Evolutionary conservation across 2,329 filamentous ascomycete species (phyloP), one percentile per base, ranked within the genome.

Genomic region (Sclerotinia trifoliorum): DNA sequence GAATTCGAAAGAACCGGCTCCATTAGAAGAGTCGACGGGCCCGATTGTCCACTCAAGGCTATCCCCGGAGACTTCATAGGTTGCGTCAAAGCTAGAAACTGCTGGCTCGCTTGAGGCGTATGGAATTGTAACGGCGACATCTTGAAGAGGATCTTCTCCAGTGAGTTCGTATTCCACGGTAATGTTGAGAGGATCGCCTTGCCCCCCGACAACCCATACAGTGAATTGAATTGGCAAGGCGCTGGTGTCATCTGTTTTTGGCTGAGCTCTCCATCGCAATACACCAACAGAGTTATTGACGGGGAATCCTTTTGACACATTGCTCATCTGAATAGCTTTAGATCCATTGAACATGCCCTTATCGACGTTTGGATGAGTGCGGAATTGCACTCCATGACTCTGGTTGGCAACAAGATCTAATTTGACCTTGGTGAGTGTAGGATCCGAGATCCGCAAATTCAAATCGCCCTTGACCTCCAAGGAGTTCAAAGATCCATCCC

Each of bases 111-210:
- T 89, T 29, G 88, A 90, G 65, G 88, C 83, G 79, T 94, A 99
- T 3, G 95, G 95, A 72, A 99, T 96, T 3, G 89, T 86, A 65
- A 99, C 91, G 49, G 88, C 86, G 58, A 98, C 94, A 77, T 98
- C 93, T 71, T 88, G 90, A 69, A 99, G 83, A 17, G 86, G 80
- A 73, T 94, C 91, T 2, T 88, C 85, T 64, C 93, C 92, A 0
- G 91, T 94, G 69, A 97, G 86, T 79, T 99, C 95, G 78, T 98
- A 99, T 80, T 98, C 95, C 46, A 98, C 87, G 1, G 94, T 99
- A 77, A 99, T 88, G 72, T 91, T 96, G 80, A 90, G 96, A 75
- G 90, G 93, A 77, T 88, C 88, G 58, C 90, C 87, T 29, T 88
- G 86, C 60, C 92, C 90, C 80, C 94, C 93, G 80, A 97, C 97